Base-by-base conservation (phyloP, 768 basidiomycete genomes). In the Suillus alpinus region DNA sequence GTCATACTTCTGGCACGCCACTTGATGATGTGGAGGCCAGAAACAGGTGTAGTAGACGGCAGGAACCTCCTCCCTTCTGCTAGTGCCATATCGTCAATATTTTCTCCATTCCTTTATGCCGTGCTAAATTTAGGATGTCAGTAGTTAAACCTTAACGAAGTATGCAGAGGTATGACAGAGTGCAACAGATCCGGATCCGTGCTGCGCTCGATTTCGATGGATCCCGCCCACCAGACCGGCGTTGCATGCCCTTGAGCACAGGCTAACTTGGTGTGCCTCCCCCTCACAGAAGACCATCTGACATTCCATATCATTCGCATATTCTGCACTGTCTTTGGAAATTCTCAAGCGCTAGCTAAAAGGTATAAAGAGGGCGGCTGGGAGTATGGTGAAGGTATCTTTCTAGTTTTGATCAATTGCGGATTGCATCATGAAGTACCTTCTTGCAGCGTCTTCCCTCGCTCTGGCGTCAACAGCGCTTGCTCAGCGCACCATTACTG, bases 401-500 rank as follows among this genome's bases (percentile, higher is more conserved):
- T 52, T 16, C 36, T 14, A 52, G 0, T 20, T 23, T 20, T 2
- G 34, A 14, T 52, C 4, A 20, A 14, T 36, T 23, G 3, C 13
- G 1, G 0, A 4, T 20, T 52, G 20, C 26, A 63, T 20, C 43
- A 76, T 72, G 63, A 71, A 64, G 60, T 59, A 68, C 41, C 46
- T 66, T 40, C 59, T 69, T 53, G 58, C 44, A 46, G 23, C 69
- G 34, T 61, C 72, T 23, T 68, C 71, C 39, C 62, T 74, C 47
- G 71, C 71, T 31, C 63, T 78, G 43, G 44, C 73, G 20, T 72
- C 75, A 3, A 62, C 53, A 59, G 73, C 56, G n/a, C 73, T 75
- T 43, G 70, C 75, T n/a, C 84, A 79, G 46, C 81, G 87, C 37
- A 86, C 82, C 31, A 80, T 89, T 63, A 85, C 81, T 0, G 84